phyloP scores from a whole-genome alignment of 768 basidiomycete genomes.

The Mrakia frigida region DNA sequence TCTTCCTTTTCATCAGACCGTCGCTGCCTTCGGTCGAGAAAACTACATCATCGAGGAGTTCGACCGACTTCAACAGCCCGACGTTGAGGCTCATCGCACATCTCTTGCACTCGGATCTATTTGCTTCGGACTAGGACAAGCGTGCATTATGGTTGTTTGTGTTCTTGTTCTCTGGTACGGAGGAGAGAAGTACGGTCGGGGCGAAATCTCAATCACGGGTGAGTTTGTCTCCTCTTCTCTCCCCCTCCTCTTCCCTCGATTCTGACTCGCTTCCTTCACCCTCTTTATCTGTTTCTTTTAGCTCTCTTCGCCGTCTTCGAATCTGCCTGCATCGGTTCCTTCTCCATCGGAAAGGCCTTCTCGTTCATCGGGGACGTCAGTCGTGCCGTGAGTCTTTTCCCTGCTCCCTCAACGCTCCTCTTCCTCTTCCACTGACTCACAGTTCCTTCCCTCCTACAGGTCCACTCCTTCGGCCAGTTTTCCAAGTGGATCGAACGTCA shows the following conservation, averaged over 20 bases:
- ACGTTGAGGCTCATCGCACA: constrained; percentile 11
- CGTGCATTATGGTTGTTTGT: not conserved
- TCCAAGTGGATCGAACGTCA: constrained; percentile 11
- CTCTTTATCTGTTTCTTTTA: not conserved
- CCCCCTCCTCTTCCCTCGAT: not conserved
- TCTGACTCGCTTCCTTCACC: not conserved
- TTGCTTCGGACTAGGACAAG: constrained; percentile 23
- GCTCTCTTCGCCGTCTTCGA: constrained; percentile 27
- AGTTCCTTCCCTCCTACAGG: not conserved
- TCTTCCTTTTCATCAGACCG: constrained; percentile 10
- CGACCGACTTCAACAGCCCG: constrained; percentile 18
- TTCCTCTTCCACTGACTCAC: not conserved
- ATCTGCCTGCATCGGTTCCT: constrained; percentile 15
- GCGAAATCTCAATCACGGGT: constrained; percentile 7
- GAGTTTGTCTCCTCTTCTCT: not conserved
- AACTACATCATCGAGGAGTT: not conserved
- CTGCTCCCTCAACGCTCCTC: not conserved
- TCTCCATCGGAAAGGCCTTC: constrained; percentile 13
- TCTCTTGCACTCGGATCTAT: constrained; percentile 5
- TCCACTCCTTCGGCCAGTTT: constrained; percentile 14
- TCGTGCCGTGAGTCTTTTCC: not conserved
- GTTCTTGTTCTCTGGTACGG: constrained; percentile 26
- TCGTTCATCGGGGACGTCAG: constrained; percentile 26
- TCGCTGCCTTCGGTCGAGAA: constrained; percentile 29
- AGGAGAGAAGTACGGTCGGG: not conserved